Evolutionary conservation across 2,329 filamentous ascomycete species (phyloP).

Genomic region (Epichloe sp.): DNA sequence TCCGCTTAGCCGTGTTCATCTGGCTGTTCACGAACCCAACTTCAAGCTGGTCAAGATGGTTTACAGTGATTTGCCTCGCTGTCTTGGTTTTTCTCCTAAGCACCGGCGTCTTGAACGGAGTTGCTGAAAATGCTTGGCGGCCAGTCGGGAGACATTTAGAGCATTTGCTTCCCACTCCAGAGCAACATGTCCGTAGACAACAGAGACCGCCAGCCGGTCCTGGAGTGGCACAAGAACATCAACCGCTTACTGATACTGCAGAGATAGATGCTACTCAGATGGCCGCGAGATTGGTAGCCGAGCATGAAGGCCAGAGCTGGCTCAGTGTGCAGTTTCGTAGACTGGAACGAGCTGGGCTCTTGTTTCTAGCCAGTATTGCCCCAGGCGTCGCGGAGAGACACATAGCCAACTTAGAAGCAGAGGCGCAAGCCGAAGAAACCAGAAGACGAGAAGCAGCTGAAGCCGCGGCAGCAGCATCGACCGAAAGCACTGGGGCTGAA

Average conservation of each 20-base stretch:
- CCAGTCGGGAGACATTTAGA: slow-evolving; percentile 47
- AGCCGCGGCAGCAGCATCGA: slow-evolving; percentile 11
- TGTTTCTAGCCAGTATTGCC: slow-evolving; percentile 54
- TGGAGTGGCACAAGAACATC: slow-evolving; percentile 13
- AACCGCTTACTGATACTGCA: slow-evolving; percentile 14
- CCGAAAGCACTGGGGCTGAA: slow-evolving; percentile 1
- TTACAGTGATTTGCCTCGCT: slow-evolving; percentile 40
- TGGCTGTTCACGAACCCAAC: slow-evolving; percentile 51
- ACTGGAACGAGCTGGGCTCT: slow-evolving; percentile 44
- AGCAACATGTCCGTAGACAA: slow-evolving; percentile 14
- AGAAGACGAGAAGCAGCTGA: slow-evolving; percentile 28
- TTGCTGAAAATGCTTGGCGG: slow-evolving; percentile 41
- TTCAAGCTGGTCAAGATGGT: slow-evolving; percentile 45
- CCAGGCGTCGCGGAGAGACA: slow-evolving; percentile 54
- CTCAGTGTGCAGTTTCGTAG: slow-evolving; percentile 31
- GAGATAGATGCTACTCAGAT: slow-evolving; percentile 34
- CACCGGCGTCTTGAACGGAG: slow-evolving; percentile 42
- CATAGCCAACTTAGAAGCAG: slow-evolving; percentile 43
- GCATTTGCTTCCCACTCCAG: slow-evolving; percentile 39
- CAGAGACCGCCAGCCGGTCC: slow-evolving; percentile 11
- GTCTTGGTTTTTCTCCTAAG: slow-evolving; percentile 45
- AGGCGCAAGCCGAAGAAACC: slow-evolving; percentile 30
- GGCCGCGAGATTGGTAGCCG: slow-evolving; percentile 40
- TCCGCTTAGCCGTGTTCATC: slow-evolving; percentile 44
- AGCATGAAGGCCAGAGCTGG: slow-evolving; percentile 21